A percentile compares a stretch with the other conserved stretches of the same genome.
These are phyloP conservation scores for Ogataea nakhonphanomensis DNA, from an alignment of 805 yeast species.

Conservation along the genomic window DNA sequence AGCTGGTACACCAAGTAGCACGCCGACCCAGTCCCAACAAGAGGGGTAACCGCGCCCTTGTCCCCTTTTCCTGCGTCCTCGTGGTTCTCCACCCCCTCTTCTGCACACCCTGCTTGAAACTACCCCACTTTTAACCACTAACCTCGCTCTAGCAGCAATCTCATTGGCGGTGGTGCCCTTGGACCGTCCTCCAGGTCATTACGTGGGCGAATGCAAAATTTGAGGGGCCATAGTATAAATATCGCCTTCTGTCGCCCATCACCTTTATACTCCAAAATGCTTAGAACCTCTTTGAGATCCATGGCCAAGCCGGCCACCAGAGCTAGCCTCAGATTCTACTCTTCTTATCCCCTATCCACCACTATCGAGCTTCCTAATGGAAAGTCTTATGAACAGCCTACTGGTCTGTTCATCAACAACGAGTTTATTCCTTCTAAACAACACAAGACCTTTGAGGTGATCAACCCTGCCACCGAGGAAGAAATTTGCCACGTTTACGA, in stretches of 20 bases:
- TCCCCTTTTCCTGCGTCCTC: background rate
- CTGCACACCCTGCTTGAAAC: slow-evolving; percentile 14
- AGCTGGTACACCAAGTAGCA: too few relatives aligned
- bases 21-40: background rate
- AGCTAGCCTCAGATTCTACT: slow-evolving; percentile 22
- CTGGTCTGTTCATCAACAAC: slow-evolving; percentile 57
- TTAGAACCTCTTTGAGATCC: slow-evolving; percentile 19
- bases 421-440: slow-evolving; percentile 49
- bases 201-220: background rate
- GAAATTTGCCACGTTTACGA: slow-evolving; percentile 48
- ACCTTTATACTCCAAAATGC: slow-evolving; percentile 11
- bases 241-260: background rate
- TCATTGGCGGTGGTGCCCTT: slow-evolving; percentile 5
- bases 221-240: slow-evolving; percentile 5
- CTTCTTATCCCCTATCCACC: slow-evolving; percentile 34
- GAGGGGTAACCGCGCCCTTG: background rate
- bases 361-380: slow-evolving; percentile 68
- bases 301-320: slow-evolving; percentile 13
- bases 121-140: slow-evolving; percentile 12
- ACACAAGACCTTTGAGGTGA: slow-evolving; percentile 49
- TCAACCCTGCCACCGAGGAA: slow-evolving; percentile 52
- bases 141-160: slow-evolving; percentile 4
- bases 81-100: slow-evolving; percentile 7
- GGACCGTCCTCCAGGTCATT: slow-evolving; percentile 3
- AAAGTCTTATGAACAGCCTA: slow-evolving; percentile 51